Evolutionary conservation across 1,284 basidiomycete genomes (phyloP), one percentile per base, ranked within the genome.

Genomic region (Boletellus deceptivus): DNA sequence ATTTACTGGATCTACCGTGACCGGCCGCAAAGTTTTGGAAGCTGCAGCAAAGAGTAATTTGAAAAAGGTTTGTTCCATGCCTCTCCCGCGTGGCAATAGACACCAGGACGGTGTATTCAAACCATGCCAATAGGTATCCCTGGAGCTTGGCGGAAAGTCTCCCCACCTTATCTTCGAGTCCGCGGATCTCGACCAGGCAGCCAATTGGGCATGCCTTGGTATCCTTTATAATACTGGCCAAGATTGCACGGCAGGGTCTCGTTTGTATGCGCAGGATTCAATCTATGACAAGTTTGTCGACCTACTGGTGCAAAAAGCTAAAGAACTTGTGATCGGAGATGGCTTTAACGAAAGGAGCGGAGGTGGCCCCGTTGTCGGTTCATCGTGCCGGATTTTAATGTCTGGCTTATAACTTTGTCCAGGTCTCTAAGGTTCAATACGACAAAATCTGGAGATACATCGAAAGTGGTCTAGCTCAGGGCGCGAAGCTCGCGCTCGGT

Each of bases 131-230:
- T 61, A 92, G 82, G 85, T 97, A 46, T 92, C 91, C 45, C 79
- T 98, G 55, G 95, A 98, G 72, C 84, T 98, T 29, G 94, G 94
- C 46, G 94, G 94, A 45, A 98, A 98, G 74, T 92, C 91, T n/a
- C 93, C 94, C 37, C 90, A 94, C 68, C 75, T 92, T 55, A 72
- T 92, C 54, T 91, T 92, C 60, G 84, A 90, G 64, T 89, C 87
- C 48, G 89, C 88, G 46, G 84, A 91, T 67, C 69, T 90, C 52
- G 89, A 95, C 50, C 87, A 95, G 75, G 89, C 93, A 44, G 91
- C 92, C 40, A 86, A 79, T 59, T 93, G 91, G 89, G 82, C 85
- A 13, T 84, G 83, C 6, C 77, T 92, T n/a, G 90, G 90, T 22
- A 84, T 92, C 50, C 81, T 86, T 60, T 91, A 85, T 70, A 92